phyloP scores from a whole-genome alignment of 345 rosid species.

The Laguncularia racemosa region DNA sequence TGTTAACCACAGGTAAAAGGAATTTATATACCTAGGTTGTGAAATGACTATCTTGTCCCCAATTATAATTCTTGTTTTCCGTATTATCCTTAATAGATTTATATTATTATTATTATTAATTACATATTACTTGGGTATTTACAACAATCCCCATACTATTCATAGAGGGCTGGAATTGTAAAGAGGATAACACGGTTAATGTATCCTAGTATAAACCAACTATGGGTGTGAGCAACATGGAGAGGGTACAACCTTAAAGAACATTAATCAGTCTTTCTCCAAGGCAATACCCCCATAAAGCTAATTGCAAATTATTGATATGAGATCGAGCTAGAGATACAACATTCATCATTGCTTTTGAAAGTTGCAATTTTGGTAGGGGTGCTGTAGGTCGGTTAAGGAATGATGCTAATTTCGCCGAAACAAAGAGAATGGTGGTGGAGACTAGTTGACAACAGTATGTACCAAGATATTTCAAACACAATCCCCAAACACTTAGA shows the following conservation, averaged over 20 bases:
- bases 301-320: slow-evolving; percentile 53
- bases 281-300: slow-evolving; percentile 54
- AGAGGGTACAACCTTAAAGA: slow-evolving; percentile 40
- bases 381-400: slow-evolving; percentile 80
- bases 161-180: slow-evolving; percentile 70
- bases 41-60: too few relatives aligned
- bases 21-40: too few relatives aligned
- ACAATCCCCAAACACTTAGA: too few relatives aligned
- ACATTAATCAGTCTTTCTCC: slow-evolving; percentile 62
- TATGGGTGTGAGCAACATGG: slow-evolving; percentile 47
- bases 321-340: slow-evolving; percentile 33
- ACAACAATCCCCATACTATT: slow-evolving; percentile 49
- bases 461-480: too few relatives aligned
- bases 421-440: too few relatives aligned
- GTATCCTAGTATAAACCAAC: slow-evolving; percentile 60
- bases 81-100: too few relatives aligned
- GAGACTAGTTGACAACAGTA: too few relatives aligned
- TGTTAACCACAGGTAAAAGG: too few relatives aligned
- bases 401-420: background rate
- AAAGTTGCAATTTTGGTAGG: slow-evolving; percentile 56
- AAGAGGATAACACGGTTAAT: slow-evolving; percentile 50
- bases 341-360: slow-evolving; percentile 52
- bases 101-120: too few relatives aligned
- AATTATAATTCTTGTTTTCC: too few relatives aligned
- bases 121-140: too few relatives aligned